A percentile compares a stretch with the other conserved stretches of the same genome.
Conservation (phyloP, 1,284 basidiomycete genomes). For the Moesziomyces parantarcticus region DNA sequence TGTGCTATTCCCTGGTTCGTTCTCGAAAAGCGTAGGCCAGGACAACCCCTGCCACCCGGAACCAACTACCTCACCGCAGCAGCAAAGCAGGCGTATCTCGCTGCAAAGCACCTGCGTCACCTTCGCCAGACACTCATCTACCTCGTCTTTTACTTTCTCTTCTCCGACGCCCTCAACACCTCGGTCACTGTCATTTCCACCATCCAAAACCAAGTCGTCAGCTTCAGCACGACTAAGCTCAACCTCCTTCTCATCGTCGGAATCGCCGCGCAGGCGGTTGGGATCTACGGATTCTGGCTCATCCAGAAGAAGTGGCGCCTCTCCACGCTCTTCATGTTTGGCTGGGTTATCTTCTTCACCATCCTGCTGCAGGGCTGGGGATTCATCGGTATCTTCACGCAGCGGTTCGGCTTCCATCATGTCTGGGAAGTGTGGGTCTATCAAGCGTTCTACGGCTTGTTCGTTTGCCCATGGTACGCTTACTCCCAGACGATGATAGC, state of each 20-base stretch:
- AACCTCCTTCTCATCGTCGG: conserved; percentile 80
- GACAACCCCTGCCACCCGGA: conserved; percentile 74
- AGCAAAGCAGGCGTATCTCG: conserved; percentile 40
- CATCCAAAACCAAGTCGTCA: conserved; percentile 82
- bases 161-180: conserved; percentile 82
- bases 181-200: conserved; percentile 80
- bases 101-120: conserved; percentile 21
- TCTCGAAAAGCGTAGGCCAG: conserved; percentile 62
- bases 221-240: conserved; percentile 77
- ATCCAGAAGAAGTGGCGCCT: conserved; percentile 82
- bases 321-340: conserved; percentile 74
- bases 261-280: conserved; percentile 77
- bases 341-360: conserved; percentile 80
- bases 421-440: conserved; percentile 25
- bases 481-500: conserved; percentile 87
- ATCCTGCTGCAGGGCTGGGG: conserved; percentile 85
- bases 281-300: conserved; percentile 78
- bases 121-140: conserved; percentile 70
- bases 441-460: conserved; percentile 64
- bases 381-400: conserved; percentile 84
- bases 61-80: conserved; percentile 76
- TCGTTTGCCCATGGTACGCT: conserved; percentile 87
- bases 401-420: conserved; percentile 73
- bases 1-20: conserved; percentile 82
- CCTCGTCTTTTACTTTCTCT: conserved; percentile 75